Evolutionary conservation across 2,329 filamentous ascomycete species (phyloP), one percentile per base, ranked within the genome.

Genomic region (Anisogramma anomala): DNA sequence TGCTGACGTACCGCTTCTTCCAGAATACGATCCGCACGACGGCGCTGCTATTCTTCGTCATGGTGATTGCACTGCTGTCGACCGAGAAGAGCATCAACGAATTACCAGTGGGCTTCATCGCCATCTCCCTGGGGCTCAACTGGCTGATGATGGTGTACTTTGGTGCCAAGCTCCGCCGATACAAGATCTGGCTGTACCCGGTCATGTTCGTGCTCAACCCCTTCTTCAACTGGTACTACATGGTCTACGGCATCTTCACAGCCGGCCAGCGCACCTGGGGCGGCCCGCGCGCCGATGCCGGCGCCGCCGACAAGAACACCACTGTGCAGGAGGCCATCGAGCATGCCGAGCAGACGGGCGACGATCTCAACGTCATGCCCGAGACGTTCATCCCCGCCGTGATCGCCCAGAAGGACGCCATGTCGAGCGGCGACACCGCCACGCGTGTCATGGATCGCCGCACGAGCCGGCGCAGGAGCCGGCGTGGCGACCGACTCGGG

Each of bases 171-270:
- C 73, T 96, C 36, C 79, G 81, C 46, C 76, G 91, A 9, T 95
- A 82, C 67, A 96, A 98, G 68, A 83, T 93, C 48, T 89, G 85
- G 81, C 69, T 96, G 5, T 96, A 96, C 57, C 89, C 89, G 0
- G 54, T 96, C 48, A 95, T 96, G 87, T 96, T 95, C 58, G 64
- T 94, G 34, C 61, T 95, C 48, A 96, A 95, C 56, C 89, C 91
- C 1, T 93, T 96, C 57, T 88, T 95, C 71, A 96, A 96, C 62
- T 96, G 89, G 89, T 75, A 86, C 44, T 96, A 96, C 65, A 94
- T 95, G 83, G 82, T 94, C 2, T 94, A 95, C 59, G 88, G 87
- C 33, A 93, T 94, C 52, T 91, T 94, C 61, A 95, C 89, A 1
- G 87, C 88, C 22, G 87, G 88, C 15, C 86, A 94, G 58, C 74